Evolutionary conservation across 1,139 yeast species (phyloP).

Genomic region (Pichia sorboxylosa): DNA sequence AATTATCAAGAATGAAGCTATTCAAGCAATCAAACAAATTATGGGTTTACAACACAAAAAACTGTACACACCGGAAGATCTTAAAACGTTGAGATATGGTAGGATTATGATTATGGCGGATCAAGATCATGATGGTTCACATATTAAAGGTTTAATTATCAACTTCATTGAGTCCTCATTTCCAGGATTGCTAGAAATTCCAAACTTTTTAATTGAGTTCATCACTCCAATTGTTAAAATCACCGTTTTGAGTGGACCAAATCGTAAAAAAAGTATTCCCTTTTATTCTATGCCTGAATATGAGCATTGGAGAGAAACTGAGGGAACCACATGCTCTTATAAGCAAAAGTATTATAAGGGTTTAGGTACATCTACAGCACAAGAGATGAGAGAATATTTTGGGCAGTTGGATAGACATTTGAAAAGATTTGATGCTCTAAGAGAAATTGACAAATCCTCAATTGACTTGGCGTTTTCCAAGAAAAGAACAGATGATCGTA

Average conservation of each 20-base stretch:
- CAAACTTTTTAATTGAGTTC: conserved; percentile 87
- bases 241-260: conserved; percentile 58
- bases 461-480: conserved; percentile 93
- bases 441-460: conserved; percentile 66
- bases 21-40: conserved; percentile 89
- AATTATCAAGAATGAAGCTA: conserved; percentile 83
- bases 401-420: conserved; percentile 76
- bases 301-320: conserved; percentile 83
- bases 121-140: conserved; percentile 99
- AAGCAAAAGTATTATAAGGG: conserved; percentile 95
- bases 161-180: conserved; percentile 89
- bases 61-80: conserved; percentile 49
- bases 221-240: conserved; percentile 96
- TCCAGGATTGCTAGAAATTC: conserved; percentile 84
- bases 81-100: conserved; percentile 78
- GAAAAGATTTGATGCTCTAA: conserved; percentile 73
- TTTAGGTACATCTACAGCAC: conserved; percentile 82
- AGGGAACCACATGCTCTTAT: conserved; percentile 71
- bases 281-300: conserved; percentile 96
- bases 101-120: conserved; percentile 99
- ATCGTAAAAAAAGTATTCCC: conserved; percentile 42
- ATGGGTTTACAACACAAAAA: conserved; percentile 94
- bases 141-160: conserved; percentile 90
- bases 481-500: conserved; percentile 93
- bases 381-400: conserved; percentile 84